These are phyloP conservation scores for Blastocystis sp. DNA, from an alignment of 352 stramenopile genomes.

Conservation along the genomic window DNA sequence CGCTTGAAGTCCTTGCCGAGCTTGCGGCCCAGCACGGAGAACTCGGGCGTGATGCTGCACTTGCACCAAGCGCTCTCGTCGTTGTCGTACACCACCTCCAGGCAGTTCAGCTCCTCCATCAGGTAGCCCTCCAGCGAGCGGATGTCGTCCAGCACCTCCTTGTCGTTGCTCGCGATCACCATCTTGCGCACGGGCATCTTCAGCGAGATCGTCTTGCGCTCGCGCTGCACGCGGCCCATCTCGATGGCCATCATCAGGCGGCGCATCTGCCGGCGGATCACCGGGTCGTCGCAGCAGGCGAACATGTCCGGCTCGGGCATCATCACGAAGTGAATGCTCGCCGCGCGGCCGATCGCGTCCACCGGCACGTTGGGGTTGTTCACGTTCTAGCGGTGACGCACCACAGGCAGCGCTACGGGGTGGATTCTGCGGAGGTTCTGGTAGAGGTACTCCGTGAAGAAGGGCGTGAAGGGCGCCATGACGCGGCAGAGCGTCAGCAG, in stretches of 20 bases:
- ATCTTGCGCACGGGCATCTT: constrained; percentile 94
- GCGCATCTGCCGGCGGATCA: constrained; percentile 64
- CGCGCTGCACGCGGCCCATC: constrained; percentile 89
- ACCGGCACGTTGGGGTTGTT: constrained; percentile 74
- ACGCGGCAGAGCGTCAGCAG: constrained; percentile 86
- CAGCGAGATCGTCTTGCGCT: constrained; percentile 91
- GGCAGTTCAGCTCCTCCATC: constrained; percentile 90
- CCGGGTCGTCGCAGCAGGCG: constrained; percentile 63
- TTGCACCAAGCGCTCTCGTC: constrained; percentile 87
- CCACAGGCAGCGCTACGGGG: constrained; percentile 74
- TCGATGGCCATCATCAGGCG: constrained; percentile 90
- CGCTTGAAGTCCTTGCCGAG: constrained; percentile 91
- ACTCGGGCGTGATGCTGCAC: constrained; percentile 89
- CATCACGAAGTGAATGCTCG: constrained; percentile 91
- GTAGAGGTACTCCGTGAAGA: constrained; percentile 99
- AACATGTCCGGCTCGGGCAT: constrained; percentile 87
- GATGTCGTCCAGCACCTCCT: constrained; percentile 79
- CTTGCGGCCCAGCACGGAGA: constrained; percentile 87
- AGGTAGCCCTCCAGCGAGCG: constrained; percentile 87
- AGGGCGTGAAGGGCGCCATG: constrained; percentile 98
- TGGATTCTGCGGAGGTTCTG: constrained; percentile 93
- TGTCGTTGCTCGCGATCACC: constrained; percentile 85
- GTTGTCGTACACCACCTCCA: constrained; percentile 83
- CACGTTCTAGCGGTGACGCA: constrained; percentile 71
- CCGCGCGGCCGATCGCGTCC: constrained; percentile 83